Evolutionary conservation across 345 rosid genomes (phyloP).

Genomic region (Anacardium occidentale): DNA sequence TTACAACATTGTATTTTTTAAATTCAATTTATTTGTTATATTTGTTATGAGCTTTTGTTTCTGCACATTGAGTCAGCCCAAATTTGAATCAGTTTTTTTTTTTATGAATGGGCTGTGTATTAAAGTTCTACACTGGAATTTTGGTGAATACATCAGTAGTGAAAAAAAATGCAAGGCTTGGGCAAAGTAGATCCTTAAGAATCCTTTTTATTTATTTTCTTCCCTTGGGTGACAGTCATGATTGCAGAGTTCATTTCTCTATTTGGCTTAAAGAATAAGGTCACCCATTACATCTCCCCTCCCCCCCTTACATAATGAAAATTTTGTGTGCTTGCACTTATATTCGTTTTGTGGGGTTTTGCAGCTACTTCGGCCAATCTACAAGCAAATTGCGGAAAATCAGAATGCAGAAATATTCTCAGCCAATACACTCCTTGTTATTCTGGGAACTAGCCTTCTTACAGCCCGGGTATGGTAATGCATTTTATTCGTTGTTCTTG

Average conservation of each 20-base stretch:
- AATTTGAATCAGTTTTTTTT: neutral
- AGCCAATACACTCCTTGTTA: constrained; percentile 92
- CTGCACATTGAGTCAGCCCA: neutral
- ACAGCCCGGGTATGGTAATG: constrained; percentile 84
- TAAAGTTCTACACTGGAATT: neutral
- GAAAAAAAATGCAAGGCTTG: neutral
- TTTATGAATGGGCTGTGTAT: neutral
- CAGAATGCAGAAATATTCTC: constrained; percentile 98
- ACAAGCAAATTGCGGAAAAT: constrained; percentile 95
- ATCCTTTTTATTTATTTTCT: neutral
- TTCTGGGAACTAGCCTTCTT: constrained; percentile 96
- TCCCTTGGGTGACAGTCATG: no score
- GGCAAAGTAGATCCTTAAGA: neutral
- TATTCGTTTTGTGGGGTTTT: constrained; percentile 19
- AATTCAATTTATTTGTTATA: neutral
- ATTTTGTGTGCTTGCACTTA: neutral
- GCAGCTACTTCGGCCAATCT: constrained; percentile 98
- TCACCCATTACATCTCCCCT: neutral
- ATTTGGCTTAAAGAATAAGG: neutral
- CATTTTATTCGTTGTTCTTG: constrained; percentile 16
- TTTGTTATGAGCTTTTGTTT: neutral
- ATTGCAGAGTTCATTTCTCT: neutral
- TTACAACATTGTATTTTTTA: neutral
- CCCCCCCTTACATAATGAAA: neutral
- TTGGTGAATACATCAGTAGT: neutral